Evolutionary conservation across 371 early-diverging fungal genomes (phyloP).

Genomic region (Actinomucor elegans): DNA sequence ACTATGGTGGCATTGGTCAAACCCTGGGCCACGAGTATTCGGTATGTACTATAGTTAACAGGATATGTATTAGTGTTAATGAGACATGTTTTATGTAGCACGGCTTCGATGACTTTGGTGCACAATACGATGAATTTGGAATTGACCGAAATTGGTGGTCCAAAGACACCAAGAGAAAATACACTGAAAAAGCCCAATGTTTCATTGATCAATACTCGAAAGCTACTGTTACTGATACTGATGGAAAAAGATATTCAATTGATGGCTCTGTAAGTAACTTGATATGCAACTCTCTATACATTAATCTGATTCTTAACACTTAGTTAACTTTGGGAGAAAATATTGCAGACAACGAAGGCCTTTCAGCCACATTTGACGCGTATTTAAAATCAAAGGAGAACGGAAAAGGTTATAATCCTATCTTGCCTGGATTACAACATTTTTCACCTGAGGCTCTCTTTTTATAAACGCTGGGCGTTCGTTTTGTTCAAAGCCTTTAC

Average conservation of each 20-base stretch:
- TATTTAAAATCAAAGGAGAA: conserved; percentile 31
- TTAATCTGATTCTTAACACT: neutral
- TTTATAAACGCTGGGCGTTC: conserved; percentile 43
- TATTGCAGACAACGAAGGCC: conserved; percentile 77
- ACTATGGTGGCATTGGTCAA: conserved; percentile 62
- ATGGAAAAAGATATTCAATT: conserved; percentile 26
- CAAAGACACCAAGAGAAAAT: conserved; percentile 38
- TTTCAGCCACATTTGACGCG: conserved; percentile 43
- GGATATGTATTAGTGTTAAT: too few species aligned
- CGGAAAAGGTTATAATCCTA: conserved; percentile 26
- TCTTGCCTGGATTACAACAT: conserved; percentile 22
- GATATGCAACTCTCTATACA: neutral
- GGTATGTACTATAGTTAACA: too few species aligned
- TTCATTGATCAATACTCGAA: conserved; percentile 63
- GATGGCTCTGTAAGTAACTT: conserved; percentile 38
- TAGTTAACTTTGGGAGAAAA: conserved; percentile 68
- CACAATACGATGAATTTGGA: conserved; percentile 48
- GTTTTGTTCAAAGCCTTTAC: conserved; percentile 38
- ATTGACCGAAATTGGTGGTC: conserved; percentile 64
- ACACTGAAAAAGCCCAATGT: conserved; percentile 51
- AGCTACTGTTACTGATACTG: conserved; percentile 33
- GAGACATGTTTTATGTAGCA: conserved; percentile 27
- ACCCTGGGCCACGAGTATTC: conserved; percentile 66
- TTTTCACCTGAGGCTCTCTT: conserved; percentile 44
- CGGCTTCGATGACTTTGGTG: conserved; percentile 49